Percentiles rank a stretch among this genome's conserved stretches.
Conservation (phyloP, 352 stramenopile species). For the Phytophthora ramorum region DNA sequence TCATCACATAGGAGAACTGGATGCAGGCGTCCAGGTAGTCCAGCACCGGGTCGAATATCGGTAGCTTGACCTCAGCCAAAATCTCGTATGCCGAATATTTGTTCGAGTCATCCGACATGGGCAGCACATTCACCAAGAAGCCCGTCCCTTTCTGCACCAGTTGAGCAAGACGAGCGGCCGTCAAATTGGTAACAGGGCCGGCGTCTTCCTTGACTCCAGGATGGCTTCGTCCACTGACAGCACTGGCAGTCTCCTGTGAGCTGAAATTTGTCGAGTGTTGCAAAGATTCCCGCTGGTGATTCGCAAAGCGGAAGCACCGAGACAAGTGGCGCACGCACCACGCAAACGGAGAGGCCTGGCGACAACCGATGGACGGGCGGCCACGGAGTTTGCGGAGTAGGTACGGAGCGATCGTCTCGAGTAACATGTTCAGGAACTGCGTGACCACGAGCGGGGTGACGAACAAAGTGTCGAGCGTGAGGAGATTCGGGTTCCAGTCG, state of each 20-base stretch:
- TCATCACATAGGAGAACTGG: conserved; percentile 91
- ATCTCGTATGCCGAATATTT: conserved; percentile 90
- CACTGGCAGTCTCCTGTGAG: conserved; percentile 21
- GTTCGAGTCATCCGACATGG: conserved; percentile 83
- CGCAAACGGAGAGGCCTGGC: conserved; percentile 63
- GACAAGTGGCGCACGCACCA: conserved; percentile 61
- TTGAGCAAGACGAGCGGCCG: conserved; percentile 64
- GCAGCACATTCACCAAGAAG: conserved; percentile 71
- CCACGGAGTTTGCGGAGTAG: conserved; percentile 81
- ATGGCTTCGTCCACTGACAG: conserved; percentile 7
- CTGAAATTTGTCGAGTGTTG: conserved; percentile 12
- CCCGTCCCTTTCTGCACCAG: conserved; percentile 77
- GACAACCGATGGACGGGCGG: conserved; percentile 65
- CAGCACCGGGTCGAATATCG: conserved; percentile 83
- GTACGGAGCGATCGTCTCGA: conserved; percentile 89
- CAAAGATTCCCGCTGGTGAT: conserved; percentile 25
- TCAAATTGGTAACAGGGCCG: conserved; percentile 49
- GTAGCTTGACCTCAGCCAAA: conserved; percentile 82
- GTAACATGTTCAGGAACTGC: conserved; percentile 89
- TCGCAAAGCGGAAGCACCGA: conserved; percentile 43
- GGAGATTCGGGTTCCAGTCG: conserved; percentile 68
- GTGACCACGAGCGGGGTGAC: conserved; percentile 90
- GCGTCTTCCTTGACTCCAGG: conserved; percentile 28
- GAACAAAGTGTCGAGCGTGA: conserved; percentile 89
- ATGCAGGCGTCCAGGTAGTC: conserved; percentile 91